Percentiles rank a stretch among this genome's conserved stretches.
These are phyloP conservation scores for Solanum stenotomum DNA, from an alignment of 257 asterid genomes.

Conservation along the genomic window DNA sequence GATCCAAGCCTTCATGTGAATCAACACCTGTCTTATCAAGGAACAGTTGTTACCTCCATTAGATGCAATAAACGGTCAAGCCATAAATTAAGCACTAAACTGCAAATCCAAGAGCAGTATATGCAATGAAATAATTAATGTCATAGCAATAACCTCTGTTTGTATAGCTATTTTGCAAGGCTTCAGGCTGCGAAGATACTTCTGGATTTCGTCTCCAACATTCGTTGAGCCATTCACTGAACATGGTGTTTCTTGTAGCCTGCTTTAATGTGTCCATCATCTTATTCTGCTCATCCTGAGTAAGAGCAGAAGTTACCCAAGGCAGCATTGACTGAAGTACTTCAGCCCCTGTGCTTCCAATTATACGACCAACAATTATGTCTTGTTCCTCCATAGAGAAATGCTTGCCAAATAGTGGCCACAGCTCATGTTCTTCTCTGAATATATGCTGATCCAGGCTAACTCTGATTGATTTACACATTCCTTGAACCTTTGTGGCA, in stretches of 20 bases:
- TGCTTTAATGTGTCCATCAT: slow-evolving; percentile 41
- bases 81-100: neutral
- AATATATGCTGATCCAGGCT: slow-evolving; percentile 41
- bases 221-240: slow-evolving; percentile 44
- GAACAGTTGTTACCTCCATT: neutral
- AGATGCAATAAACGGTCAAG: neutral
- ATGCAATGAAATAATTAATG: neutral
- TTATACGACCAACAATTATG: slow-evolving; percentile 39
- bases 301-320: slow-evolving; percentile 48
- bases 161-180: slow-evolving; percentile 4
- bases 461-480: slow-evolving; percentile 40
- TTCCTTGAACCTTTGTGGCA: slow-evolving; percentile 39
- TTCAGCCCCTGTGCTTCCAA: slow-evolving; percentile 51
- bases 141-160: slow-evolving; percentile 11
- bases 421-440: slow-evolving; percentile 42
- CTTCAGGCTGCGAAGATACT: slow-evolving; percentile 17
- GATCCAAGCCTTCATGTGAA: slow-evolving; percentile 20
- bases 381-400: slow-evolving; percentile 43
- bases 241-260: slow-evolving; percentile 44
- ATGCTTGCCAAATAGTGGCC: slow-evolving; percentile 37
- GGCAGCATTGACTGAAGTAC: slow-evolving; percentile 46
- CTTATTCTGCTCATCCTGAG: slow-evolving; percentile 39
- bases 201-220: slow-evolving; percentile 32
- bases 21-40: slow-evolving; percentile 13
- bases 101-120: neutral